These are phyloP conservation scores for Cornus controversa DNA, from an alignment of 148 eudicot species.

Conservation along the genomic window DNA sequence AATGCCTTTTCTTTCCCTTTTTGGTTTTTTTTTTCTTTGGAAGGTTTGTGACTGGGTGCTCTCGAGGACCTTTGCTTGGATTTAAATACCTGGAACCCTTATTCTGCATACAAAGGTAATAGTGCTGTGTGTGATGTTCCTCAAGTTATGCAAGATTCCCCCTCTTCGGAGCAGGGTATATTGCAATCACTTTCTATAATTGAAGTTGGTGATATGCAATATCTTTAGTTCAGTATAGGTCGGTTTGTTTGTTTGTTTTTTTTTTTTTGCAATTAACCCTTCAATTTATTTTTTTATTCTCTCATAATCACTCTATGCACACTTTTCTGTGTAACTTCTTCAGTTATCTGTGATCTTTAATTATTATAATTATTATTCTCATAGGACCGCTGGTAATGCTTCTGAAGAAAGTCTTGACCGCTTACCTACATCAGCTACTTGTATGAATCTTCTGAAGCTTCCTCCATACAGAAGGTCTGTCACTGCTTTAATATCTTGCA, in stretches of 20 bases:
- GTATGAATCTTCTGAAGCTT: conserved; percentile 97
- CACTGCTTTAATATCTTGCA: background rate
- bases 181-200: too few species aligned
- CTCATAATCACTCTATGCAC: background rate
- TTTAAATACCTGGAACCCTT: conserved; percentile 87
- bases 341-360: background rate
- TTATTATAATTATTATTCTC: conserved; percentile 12
- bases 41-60: conserved; percentile 88
- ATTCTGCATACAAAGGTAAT: conserved; percentile 92
- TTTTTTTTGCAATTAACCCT: too few species aligned
- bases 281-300: too few species aligned
- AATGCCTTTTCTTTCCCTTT: background rate
- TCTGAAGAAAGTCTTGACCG: conserved; percentile 86
- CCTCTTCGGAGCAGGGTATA: too few species aligned
- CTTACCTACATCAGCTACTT: conserved; percentile 94
- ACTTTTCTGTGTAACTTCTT: background rate
- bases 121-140: background rate
- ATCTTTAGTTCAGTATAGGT: background rate
- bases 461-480: conserved; percentile 93
- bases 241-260: too few species aligned
- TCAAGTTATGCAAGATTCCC: background rate
- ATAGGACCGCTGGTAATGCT: conserved; percentile 85
- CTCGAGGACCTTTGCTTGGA: conserved; percentile 97
- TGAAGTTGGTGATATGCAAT: too few species aligned
- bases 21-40: background rate